Evolutionary conservation across 352 stramenopile species (phyloP).

Genomic region (Phytophthora sojae): DNA sequence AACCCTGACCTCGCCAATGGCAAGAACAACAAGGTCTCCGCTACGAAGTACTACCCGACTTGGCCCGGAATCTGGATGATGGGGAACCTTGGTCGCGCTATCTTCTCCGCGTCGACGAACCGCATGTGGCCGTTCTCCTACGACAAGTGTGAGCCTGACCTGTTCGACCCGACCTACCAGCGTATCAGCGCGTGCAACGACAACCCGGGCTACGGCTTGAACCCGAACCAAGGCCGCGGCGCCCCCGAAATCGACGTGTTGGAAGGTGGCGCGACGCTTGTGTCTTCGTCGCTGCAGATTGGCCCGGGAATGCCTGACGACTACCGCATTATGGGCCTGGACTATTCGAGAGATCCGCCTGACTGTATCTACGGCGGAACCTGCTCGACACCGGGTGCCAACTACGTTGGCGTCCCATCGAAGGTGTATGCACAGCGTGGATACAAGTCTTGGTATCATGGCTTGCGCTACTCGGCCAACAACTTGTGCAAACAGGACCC

Average conservation of each 20-base stretch:
- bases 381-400: slow-evolving; percentile 52
- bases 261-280: slow-evolving; percentile 71
- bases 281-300: slow-evolving; percentile 93
- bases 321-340: slow-evolving; percentile 50
- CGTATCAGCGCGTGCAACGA: slow-evolving; percentile 82
- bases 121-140: slow-evolving; percentile 96
- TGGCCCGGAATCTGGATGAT: slow-evolving; percentile 96
- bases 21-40: too few species aligned
- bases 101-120: slow-evolving; percentile 91
- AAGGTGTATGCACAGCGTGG: slow-evolving; percentile 32
- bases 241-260: slow-evolving; percentile 95
- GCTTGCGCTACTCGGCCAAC: slow-evolving; percentile 62
- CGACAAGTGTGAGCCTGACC: slow-evolving; percentile 78
- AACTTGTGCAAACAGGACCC: slow-evolving; percentile 44
- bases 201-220: slow-evolving; percentile 90
- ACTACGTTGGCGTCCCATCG: slow-evolving; percentile 42
- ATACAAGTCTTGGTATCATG: slow-evolving; percentile 67
- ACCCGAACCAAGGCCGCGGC: slow-evolving; percentile 84
- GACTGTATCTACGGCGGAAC: slow-evolving; percentile 46
- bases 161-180: slow-evolving; percentile 50
- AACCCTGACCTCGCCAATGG: slow-evolving; percentile 50
- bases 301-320: slow-evolving; percentile 67
- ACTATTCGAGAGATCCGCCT: slow-evolving; percentile 33
- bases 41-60: too few species aligned
- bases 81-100: slow-evolving; percentile 92